Base-by-base conservation (phyloP, 805 yeast species). In the Nakazawaea ernobii region DNA sequence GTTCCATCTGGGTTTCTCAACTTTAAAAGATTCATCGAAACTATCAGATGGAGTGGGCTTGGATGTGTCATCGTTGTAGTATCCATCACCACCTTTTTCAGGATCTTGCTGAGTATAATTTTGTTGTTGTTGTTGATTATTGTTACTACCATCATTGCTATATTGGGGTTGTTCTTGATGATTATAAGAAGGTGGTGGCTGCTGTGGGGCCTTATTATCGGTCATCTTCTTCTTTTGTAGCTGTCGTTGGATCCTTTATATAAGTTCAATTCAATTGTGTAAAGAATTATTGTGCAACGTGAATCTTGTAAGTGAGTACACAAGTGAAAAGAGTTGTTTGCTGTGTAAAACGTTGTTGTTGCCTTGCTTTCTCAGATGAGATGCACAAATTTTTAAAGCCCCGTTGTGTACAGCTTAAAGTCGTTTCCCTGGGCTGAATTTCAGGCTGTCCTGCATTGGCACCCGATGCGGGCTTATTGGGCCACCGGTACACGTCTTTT, bases 1-100 rank as follows among this genome's bases (percentile, higher is more conserved):
- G 57, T 89, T 82, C 66, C 71, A 78, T 49, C 67, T 75, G 1
- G 90, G 89, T 46, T 66, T 66, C 30, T 73, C 75, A 28, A 86
- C 72, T 52, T 80, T 77, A 63, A 89, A 89, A 1, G 84, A 76
- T 42, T 86, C 80, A 30, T 81, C 86, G 59, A 82, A 88, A 5
- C 73, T 67, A 28, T 65, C 67, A n/a, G 46, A 36, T 32, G 45
- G 49, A 9, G 14, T 32, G 2, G 49, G 49, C 17, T 42, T 29
- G 30, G 17, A 8, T 4, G 43, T 42, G 30, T 46, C 49, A 37
- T 2, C 71, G 15, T 35, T 7, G 36, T 42, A 46, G 14, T 42
- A 37, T 6, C 46, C 43, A 26, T 37, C 32, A 8, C 24, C 14
- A 10, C 36, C 27, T 8, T 46, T 46, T 14, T 46, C 49, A 11